Evolutionary conservation across 768 basidiomycete species (phyloP).

Genomic region (Pleurotus tuber-regium): DNA sequence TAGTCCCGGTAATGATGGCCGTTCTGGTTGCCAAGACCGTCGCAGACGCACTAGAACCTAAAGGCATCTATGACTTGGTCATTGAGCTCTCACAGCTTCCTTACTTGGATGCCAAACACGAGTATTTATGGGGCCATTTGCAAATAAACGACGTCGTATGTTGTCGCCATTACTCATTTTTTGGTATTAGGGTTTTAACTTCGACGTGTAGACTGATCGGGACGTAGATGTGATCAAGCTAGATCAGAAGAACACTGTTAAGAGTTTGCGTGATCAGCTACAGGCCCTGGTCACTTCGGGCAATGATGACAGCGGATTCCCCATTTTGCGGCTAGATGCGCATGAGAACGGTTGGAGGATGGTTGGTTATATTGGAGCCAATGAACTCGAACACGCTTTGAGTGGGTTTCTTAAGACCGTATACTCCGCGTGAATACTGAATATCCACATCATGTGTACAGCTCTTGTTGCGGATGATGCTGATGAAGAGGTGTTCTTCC

Average conservation of each 20-base stretch:
- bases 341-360: constrained; percentile 53
- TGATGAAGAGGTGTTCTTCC: constrained; percentile 67
- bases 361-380: constrained; percentile 88
- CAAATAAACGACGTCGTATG: constrained; percentile 79
- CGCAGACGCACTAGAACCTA: constrained; percentile 84
- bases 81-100: constrained; percentile 91
- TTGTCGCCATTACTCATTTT: constrained; percentile 7
- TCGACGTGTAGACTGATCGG: constrained; percentile 52
- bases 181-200: not conserved
- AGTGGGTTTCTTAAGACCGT: constrained; percentile 47
- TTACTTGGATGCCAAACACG: constrained; percentile 87
- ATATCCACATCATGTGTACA: constrained; percentile 23
- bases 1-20: constrained; percentile 84
- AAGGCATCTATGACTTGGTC: constrained; percentile 96
- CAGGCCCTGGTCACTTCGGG: constrained; percentile 53
- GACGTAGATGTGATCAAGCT: constrained; percentile 69
- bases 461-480: constrained; percentile 75
- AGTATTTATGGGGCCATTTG: constrained; percentile 81
- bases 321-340: constrained; percentile 61
- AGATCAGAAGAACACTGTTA: constrained; percentile 75
- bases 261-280: constrained; percentile 70
- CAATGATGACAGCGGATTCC: constrained; percentile 82
- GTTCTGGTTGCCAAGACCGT: constrained; percentile 90
- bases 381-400: constrained; percentile 92
- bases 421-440: no score